Base-by-base conservation (phyloP, 805 yeast species). In the Pichia cephalocereana region DNA sequence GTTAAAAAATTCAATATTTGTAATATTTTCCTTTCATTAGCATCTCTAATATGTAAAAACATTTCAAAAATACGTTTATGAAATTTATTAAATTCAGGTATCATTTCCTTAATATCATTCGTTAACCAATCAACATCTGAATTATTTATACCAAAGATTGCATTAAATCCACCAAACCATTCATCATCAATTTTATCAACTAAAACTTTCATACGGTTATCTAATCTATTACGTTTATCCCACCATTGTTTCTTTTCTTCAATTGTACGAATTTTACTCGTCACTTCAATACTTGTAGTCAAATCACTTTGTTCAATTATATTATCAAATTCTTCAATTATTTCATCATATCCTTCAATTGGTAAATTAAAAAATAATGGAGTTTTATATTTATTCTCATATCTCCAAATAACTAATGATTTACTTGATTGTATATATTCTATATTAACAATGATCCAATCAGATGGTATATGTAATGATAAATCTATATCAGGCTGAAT, bases 91-190 rank as follows among this genome's bases (percentile, higher is more conserved):
- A 37, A 37, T 17, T 37, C 23, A 9, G 19, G 19, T 37, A 37
- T 37, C 19, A 18, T 18, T 2, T 2, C 6, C 14, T 17, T 37
- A 37, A 17, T 37, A 17, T 37, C 39, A 44, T 66, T 70, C 52
- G 81, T 76, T 10, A 52, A 46, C 3, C 47, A 48, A 14, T 70
- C 54, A 8, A 55, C 55, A 0, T 52, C 56, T 1, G 66, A 53
- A 2, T 56, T 55, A 9, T 52, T 52, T 1, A 67, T 65, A 39
- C 69, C 66, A 58, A 90, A 83, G 3, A 87, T 58, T 0, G 89
- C 82, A 46, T 67, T 67, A 54, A 88, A 85, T 0, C 91, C 95
- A 14, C 91, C 88, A 37, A 91, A 66, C 90, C 96, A 86, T 47
- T 69, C 66, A 23, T 62, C 61, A 47, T 87, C 91, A 9, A 86